Percentiles rank a stretch among this genome's conserved stretches.
Conservation (phyloP, 192 early-diverging fungal genomes). For the Backusella parvicylindrica region DNA sequence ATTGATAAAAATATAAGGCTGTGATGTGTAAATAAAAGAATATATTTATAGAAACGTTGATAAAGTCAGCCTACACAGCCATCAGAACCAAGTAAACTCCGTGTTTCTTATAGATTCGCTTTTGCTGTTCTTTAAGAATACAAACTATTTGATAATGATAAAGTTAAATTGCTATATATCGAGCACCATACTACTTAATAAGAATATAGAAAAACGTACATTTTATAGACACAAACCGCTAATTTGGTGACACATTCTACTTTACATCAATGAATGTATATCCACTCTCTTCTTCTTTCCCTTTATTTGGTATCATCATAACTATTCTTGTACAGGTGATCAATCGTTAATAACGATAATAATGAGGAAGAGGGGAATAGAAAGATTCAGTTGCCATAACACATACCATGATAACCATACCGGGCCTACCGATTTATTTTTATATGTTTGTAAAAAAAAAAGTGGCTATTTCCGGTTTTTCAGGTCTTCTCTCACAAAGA, state of each 20-base stretch:
- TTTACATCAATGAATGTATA: background rate
- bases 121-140: background rate
- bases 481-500: background rate
- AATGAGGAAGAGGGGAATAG: background rate
- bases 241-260: background rate
- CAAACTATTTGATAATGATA: background rate
- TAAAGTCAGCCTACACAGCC: background rate
- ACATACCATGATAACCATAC: background rate
- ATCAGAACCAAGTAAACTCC: background rate
- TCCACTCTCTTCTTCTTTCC: background rate
- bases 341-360: background rate
- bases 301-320: background rate
- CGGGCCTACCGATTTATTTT: background rate
- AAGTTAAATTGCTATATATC: background rate
- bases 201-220: background rate
- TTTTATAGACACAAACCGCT: background rate
- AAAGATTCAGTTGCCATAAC: background rate
- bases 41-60: background rate
- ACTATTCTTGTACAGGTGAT: background rate
- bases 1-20: background rate
- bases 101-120: background rate
- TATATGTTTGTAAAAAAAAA: background rate
- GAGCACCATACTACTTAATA: background rate
- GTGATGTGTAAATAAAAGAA: background rate
- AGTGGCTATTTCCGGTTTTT: background rate